Evolutionary conservation across 1,284 basidiomycete species (phyloP), one percentile per base, ranked within the genome.

Genomic region (Moesziomyces sp.): DNA sequence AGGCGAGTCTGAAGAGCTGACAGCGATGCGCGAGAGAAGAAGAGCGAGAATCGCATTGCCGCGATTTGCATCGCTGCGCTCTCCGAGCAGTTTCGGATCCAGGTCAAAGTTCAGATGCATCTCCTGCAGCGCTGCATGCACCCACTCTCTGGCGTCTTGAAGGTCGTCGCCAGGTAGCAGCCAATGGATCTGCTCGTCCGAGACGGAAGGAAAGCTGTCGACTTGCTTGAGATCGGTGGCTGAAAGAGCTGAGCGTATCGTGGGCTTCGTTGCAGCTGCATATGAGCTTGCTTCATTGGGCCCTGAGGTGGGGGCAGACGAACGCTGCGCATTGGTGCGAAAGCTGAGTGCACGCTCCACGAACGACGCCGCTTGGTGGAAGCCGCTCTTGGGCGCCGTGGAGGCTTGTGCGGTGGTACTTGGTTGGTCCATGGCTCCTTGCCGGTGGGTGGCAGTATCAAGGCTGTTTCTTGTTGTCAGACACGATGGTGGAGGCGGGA

Each of bases 91-190:
- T 46, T 69, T 67, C 0, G 76, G 68, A 46, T 82, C 80, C 21
- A 82, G 68, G 19, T 72, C 57, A 58, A 64, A 80, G 43, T 78
- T 73, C 35, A 79, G 62, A 48, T 79, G 66, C 78, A 79, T 79
- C 53, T 80, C 78, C 26, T 70, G 66, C 28, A 80, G 43, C 3
- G 78, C 72, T 3, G 73, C 71, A 13, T 55, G 53, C 4, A 79
- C 58, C 45, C 59, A 61, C 10, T 53, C 28, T 16, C 60, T 24
- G 2, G 52, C 68, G 10, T 59, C 46, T 23, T 68, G 56, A 16
- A 67, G 45, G 1, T 61, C 55, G 1, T 52, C n/a, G 8, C 55
- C 67, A 0, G 69, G 74, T 9, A 77, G 67, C 14, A 79, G 53
- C 23, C 46, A 51, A 8, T 60, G 49, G 21, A 79, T 46, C 52